phyloP scores from a whole-genome alignment of 177 flowering plant genomes.

The Vitis hybrid region DNA sequence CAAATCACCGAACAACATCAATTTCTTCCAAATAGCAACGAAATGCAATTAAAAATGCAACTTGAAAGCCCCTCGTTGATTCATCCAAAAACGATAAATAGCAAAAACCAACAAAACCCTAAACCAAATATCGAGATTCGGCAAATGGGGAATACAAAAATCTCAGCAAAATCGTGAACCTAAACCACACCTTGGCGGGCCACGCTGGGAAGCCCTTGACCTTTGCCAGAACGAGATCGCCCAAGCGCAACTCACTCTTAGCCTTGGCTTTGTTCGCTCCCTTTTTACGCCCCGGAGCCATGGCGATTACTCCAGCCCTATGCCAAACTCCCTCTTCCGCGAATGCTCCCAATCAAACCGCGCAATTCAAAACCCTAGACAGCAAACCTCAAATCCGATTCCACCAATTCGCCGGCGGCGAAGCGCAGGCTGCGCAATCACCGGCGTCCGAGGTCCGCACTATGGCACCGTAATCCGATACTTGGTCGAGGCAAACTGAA shows the following conservation, averaged over 20 bases:
- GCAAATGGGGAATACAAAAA: neutral
- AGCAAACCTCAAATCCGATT: neutral
- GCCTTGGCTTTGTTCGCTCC: conserved; percentile 59
- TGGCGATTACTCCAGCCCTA: conserved; percentile 34
- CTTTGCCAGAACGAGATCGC: conserved; percentile 97
- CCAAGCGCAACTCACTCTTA: conserved; percentile 57
- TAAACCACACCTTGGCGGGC: conserved; percentile 81
- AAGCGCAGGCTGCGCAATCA: conserved; percentile 8
- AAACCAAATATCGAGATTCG: neutral
- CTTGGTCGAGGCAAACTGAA: neutral
- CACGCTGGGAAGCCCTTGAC: conserved; percentile 92
- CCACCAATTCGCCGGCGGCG: conserved; percentile 4
- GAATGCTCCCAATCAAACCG: neutral
- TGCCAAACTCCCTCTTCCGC: neutral
- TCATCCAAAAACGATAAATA: too few relatives aligned
- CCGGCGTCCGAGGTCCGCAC: neutral
- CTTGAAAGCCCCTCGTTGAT: too few relatives aligned
- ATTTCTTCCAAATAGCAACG: too few relatives aligned
- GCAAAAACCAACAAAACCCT: too few relatives aligned
- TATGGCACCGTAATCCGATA: neutral
- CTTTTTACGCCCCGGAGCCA: conserved; percentile 80
- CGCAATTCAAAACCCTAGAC: conserved; percentile 1
- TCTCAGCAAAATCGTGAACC: neutral
- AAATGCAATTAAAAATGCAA: too few relatives aligned
- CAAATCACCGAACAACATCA: too few relatives aligned